These are phyloP conservation scores for Cyclotella distinguenda DNA, from an alignment of 108 stramenopile genomes.

Conservation along the genomic window DNA sequence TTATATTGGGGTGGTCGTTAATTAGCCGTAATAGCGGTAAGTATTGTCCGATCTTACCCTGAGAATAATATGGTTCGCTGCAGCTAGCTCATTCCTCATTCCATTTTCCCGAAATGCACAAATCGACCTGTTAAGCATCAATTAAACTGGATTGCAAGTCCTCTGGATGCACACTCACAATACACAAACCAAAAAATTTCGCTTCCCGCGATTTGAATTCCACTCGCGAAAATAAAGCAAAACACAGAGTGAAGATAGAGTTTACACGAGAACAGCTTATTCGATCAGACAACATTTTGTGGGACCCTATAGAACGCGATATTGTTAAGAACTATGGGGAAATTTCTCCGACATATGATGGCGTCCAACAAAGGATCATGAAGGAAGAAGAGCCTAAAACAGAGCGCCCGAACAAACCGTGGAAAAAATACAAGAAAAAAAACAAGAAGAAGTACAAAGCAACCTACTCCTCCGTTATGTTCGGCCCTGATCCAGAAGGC, in stretches of 20 bases:
- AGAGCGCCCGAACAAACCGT: conserved; percentile 12
- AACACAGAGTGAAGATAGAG: conserved; percentile 30
- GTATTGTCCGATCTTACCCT: too few relatives aligned
- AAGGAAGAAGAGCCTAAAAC: conserved; percentile 9
- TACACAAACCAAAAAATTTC: conserved; percentile 30
- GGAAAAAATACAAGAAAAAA: conserved; percentile 28
- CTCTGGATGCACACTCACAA: conserved; percentile 19
- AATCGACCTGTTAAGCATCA: conserved; percentile 11
- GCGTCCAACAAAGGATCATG: not conserved
- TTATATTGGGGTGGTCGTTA: conserved; percentile 22
- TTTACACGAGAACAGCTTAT: conserved; percentile 58
- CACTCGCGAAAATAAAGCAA: not conserved
- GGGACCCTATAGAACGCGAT: conserved; percentile 28
- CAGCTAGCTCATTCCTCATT: too few relatives aligned
- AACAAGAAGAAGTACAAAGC: conserved; percentile 44
- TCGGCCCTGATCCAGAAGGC: conserved; percentile 67
- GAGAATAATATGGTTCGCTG: too few relatives aligned
- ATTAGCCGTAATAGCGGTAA: conserved; percentile 28
- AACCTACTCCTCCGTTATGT: conserved; percentile 30
- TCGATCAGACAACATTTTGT: conserved; percentile 56
- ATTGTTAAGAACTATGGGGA: conserved; percentile 30
- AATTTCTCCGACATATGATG: conserved; percentile 21
- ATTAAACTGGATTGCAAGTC: conserved; percentile 29
- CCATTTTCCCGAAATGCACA: too few relatives aligned
- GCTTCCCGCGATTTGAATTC: conserved; percentile 3